A percentile compares a stretch with the other conserved stretches of the same genome.
phyloP scores from a whole-genome alignment of 2,329 filamentous ascomycete genomes.

The Ceratocystis harringtonii region DNA sequence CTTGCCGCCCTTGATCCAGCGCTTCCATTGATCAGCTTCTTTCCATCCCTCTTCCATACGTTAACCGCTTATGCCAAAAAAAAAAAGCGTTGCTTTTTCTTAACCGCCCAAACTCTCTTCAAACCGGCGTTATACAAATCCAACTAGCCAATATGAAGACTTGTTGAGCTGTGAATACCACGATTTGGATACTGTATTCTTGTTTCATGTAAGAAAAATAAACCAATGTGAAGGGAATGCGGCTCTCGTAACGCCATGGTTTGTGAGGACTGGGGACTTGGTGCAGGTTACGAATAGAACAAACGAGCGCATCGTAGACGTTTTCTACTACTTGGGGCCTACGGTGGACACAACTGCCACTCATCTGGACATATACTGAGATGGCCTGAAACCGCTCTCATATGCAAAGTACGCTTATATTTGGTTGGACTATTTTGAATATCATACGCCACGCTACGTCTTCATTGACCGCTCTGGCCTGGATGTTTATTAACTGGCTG shows the following conservation, averaged over 20 bases:
- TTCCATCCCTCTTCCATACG: conserved; percentile 8
- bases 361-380: neutral
- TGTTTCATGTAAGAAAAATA: conserved; percentile 6
- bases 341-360: neutral
- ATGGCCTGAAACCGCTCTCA: neutral
- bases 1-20: conserved; percentile 17
- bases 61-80: conserved; percentile 5
- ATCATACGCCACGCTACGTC: neutral
- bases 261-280: neutral
- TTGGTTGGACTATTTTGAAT: neutral
- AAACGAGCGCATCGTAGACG: neutral
- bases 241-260: neutral
- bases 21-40: conserved; percentile 16
- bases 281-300: neutral
- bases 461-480: neutral
- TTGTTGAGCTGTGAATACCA: neutral
- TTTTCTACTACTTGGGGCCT: neutral
- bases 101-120: conserved; percentile 8
- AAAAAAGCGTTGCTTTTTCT: neutral
- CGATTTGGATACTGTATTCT: conserved; percentile 1
- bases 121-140: conserved; percentile 4
- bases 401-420: neutral
- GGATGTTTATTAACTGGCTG: conserved; percentile 1
- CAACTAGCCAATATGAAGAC: conserved; percentile 9
- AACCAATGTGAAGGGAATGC: neutral